Base-by-base conservation (phyloP, 2,329 filamentous ascomycete genomes). In the Ophiostoma perfectum region DNA sequence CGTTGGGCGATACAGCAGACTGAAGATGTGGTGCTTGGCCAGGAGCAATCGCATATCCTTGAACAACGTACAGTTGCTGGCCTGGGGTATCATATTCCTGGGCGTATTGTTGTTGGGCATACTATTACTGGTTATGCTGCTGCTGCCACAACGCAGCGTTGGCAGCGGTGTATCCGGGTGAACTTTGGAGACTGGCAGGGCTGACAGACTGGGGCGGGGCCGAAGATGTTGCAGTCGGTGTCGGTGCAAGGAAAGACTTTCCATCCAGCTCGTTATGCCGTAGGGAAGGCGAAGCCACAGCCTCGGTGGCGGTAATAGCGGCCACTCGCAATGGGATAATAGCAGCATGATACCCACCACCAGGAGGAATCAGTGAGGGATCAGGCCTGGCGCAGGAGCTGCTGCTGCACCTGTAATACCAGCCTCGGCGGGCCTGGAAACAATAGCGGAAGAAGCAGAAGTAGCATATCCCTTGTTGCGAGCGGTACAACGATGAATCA, bases 131-230 rank as follows among this genome's bases (percentile, higher is more conserved):
- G 2, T 1, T 27, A 27, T 27, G n/a, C n/a, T 55, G 49, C n/a
- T 55, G 49, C n/a, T 55, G 49, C 49, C 49, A 55, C 49, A n/a
- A 55, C 9, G n/a, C 18, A n/a, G 49, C 49, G 49, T 55, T 9
- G 7, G 49, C 49, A 18, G n/a, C 49, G 4, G 49, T 55, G 18
- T 55, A 55, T 18, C 49, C 49, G 18, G 49, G 49, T 55, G 14
- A 8, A 4, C 18, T 55, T 27, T 55, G 49, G 12, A 36, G 7
- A 27, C 49, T 55, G 18, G 49, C 49, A n/a, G 49, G 18, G 18
- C 7, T 55, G 8, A 36, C 18, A 27, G n/a, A 55, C 7, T 11
- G 8, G n/a, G 49, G n/a, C 3, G 8, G 49, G 2, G 3, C 49
- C 9, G 49, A 55, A 7, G 49, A 9, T 9, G n/a, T 27, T 5